Evolutionary conservation across 345 rosid genomes (phyloP).

Genomic region (Populus euphratica): DNA sequence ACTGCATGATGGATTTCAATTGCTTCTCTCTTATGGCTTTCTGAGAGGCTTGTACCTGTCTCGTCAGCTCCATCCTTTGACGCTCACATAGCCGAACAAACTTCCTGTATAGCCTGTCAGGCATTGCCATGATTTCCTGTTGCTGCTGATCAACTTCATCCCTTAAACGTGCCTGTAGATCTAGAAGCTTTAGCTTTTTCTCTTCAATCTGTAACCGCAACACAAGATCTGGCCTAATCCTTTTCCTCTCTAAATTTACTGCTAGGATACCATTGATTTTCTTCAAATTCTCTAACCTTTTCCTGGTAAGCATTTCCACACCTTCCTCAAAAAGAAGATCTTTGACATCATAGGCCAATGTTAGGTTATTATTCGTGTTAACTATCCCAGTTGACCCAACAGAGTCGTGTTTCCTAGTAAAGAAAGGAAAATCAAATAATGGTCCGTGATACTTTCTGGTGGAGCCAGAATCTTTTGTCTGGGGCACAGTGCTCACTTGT

Average conservation of each 20-base stretch:
- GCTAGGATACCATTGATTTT: slow-evolving; percentile 78
- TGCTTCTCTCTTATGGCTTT: slow-evolving; percentile 90
- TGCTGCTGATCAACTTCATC: slow-evolving; percentile 93
- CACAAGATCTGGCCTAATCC: slow-evolving; percentile 98
- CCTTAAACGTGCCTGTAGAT: slow-evolving; percentile 79
- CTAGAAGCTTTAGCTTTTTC: slow-evolving; percentile 75
- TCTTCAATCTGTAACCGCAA: slow-evolving; percentile 96
- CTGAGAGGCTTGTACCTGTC: slow-evolving; percentile 86
- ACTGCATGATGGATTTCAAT: slow-evolving; percentile 87
- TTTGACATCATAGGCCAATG: slow-evolving; percentile 80
- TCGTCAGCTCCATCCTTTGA: slow-evolving; percentile 81
- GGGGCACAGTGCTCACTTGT: slow-evolving; percentile 49
- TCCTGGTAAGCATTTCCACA: slow-evolving; percentile 64
- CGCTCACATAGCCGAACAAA: slow-evolving; percentile 97
- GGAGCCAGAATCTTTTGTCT: slow-evolving; percentile 68
- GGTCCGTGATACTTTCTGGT: slow-evolving; percentile 97
- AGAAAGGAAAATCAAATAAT: slow-evolving; percentile 93
- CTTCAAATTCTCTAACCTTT: slow-evolving; percentile 73
- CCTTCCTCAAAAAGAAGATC: slow-evolving; percentile 94
- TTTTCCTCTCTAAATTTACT: slow-evolving; percentile 87
- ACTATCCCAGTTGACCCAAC: slow-evolving; percentile 61
- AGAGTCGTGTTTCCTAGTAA: slow-evolving; percentile 92
- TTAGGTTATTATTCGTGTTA: slow-evolving; percentile 72
- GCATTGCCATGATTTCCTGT: slow-evolving; percentile 98
- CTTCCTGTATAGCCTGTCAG: slow-evolving; percentile 95